phyloP scores from a whole-genome alignment of 306 rosid genomes.

The Delonix regia region DNA sequence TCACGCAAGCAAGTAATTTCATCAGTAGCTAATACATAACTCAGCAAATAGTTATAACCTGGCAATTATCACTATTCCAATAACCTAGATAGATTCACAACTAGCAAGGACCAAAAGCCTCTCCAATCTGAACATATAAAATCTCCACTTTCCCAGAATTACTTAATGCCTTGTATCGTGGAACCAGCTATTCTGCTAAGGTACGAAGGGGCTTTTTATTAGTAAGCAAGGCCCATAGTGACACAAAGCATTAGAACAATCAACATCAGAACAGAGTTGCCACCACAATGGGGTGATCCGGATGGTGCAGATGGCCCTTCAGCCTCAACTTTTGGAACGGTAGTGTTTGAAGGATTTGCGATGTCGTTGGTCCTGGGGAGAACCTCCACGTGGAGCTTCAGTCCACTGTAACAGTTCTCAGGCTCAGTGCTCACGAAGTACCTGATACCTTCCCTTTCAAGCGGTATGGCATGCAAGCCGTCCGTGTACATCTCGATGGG shows the following conservation, averaged over 20 bases:
- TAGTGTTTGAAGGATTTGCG: not conserved
- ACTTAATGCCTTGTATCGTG: not conserved
- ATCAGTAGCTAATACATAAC: not conserved
- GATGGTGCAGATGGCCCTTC: conserved; percentile 66
- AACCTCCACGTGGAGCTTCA: conserved; percentile 67
- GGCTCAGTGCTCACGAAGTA: conserved; percentile 66
- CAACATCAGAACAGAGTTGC: conserved; percentile 21
- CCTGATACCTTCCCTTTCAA: conserved; percentile 68
- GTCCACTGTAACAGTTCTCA: conserved; percentile 67
- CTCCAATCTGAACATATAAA: not conserved
- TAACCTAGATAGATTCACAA: not conserved
- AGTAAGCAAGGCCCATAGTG: not conserved
- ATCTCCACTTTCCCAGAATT: not conserved
- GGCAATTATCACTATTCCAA: not conserved
- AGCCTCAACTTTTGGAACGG: conserved; percentile 31
- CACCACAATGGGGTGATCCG: conserved; percentile 36
- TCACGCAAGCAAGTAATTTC: not conserved
- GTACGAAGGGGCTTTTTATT: not conserved
- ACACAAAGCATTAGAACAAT: not conserved
- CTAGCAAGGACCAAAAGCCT: not conserved
- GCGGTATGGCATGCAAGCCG: conserved; percentile 63
- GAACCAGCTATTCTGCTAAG: not conserved
- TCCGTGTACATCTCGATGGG: conserved; percentile 70
- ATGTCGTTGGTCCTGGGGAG: conserved; percentile 32
- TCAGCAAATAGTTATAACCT: not conserved